Percentiles rank a stretch among this genome's conserved stretches.
Evolutionary conservation across 192 early-diverging fungal genomes (phyloP).

Genomic region (Diversispora eburnea): DNA sequence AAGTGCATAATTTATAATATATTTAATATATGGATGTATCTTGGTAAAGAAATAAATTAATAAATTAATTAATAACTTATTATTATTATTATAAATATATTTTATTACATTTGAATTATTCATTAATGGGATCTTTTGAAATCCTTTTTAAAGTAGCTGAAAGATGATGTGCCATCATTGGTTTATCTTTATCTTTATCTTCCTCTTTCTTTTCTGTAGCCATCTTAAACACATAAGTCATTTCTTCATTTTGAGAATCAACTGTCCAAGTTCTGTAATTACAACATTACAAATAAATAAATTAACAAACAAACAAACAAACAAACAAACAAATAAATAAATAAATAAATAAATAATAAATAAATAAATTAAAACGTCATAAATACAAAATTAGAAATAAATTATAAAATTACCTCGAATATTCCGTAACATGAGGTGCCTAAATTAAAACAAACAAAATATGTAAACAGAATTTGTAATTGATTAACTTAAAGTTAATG

Average conservation of each 20-base stretch:
- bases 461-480: not conserved
- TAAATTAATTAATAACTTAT: too few relatives aligned
- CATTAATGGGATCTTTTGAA: not conserved
- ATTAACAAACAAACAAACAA: not conserved
- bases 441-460: not conserved
- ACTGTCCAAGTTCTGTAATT: constrained; percentile 4
- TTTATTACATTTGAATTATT: too few relatives aligned
- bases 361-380: not conserved
- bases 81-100: too few relatives aligned
- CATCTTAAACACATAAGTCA: constrained; percentile 18
- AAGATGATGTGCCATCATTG: constrained; percentile 18
- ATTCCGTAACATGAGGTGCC: constrained; percentile 17
- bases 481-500: not conserved
- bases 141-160: constrained; percentile 4
- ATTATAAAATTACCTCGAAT: not conserved
- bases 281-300: not conserved
- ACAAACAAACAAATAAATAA: too few relatives aligned
- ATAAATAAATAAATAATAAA: not conserved
- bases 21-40: too few relatives aligned
- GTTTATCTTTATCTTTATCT: too few relatives aligned
- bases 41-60: too few relatives aligned
- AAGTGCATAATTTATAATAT: not conserved
- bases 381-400: too few relatives aligned
- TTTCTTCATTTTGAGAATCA: not conserved
- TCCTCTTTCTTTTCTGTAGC: too few relatives aligned